Evolutionary conservation across 2,329 filamentous ascomycete species (phyloP).

Genomic region (Dothideomycetidae sp.): DNA sequence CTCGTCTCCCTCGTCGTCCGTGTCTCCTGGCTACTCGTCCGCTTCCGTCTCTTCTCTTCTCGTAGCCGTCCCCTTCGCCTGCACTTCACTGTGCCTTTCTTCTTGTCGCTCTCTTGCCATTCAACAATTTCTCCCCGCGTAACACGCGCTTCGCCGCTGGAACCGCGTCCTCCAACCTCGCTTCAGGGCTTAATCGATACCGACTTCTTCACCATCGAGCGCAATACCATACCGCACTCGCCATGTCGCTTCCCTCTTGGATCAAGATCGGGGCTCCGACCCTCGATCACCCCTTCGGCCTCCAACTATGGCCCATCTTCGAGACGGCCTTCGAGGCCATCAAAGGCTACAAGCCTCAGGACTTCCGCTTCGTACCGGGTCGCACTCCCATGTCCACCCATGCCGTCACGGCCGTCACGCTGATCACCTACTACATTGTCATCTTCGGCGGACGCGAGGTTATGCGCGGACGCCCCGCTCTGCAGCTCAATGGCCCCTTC

Average conservation of each 20-base stretch:
- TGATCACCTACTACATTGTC: slow-evolving; percentile 79
- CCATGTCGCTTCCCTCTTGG: slow-evolving; percentile 41
- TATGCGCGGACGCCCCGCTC: slow-evolving; percentile 74
- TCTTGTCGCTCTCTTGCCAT: no score
- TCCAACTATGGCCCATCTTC: slow-evolving; percentile 89
- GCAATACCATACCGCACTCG: slow-evolving; percentile 16
- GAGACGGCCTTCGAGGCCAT: slow-evolving; percentile 66
- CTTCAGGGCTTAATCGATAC: neutral
- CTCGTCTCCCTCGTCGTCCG: no score
- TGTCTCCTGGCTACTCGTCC: neutral
- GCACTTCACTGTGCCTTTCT: no score
- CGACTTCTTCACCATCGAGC: neutral
- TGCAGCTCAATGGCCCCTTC: slow-evolving; percentile 80
- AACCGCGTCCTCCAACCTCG: neutral
- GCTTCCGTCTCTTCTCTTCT: neutral
- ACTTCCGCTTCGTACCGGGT: slow-evolving; percentile 72
- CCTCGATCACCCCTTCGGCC: slow-evolving; percentile 80
- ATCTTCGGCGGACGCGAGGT: slow-evolving; percentile 85
- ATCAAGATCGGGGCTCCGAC: slow-evolving; percentile 49
- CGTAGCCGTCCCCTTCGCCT: neutral
- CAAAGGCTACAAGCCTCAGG: slow-evolving; percentile 66
- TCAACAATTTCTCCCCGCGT: no score
- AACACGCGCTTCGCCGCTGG: no score
- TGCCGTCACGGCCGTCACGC: slow-evolving; percentile 63
- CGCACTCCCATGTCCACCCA: slow-evolving; percentile 83